Conservation (phyloP, 2,329 filamentous ascomycete genomes). For the Hymenoscyphus fructigenus region DNA sequence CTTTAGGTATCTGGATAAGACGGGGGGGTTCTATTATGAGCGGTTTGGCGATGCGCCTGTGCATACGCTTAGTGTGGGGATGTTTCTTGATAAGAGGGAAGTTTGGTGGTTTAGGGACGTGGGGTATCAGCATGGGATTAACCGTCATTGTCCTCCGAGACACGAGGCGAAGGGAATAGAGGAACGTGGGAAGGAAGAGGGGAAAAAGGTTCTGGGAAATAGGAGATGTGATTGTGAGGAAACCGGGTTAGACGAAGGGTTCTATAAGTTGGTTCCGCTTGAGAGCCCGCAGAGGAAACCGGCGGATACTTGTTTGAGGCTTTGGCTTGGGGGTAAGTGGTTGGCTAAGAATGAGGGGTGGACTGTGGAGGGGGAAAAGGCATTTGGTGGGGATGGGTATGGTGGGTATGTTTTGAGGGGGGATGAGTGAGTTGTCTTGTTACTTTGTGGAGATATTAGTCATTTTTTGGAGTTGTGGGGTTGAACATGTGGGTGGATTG, state of each 20-base stretch:
- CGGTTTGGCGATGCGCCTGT: conserved; percentile 96
- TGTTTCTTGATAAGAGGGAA: conserved; percentile 85
- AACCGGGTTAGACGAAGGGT: conserved; percentile 45
- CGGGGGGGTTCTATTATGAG: conserved; percentile 97
- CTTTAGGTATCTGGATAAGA: conserved; percentile 81
- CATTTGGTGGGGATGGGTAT: conserved; percentile 45
- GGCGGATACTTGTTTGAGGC: conserved; percentile 46
- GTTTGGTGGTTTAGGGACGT: conserved; percentile 99
- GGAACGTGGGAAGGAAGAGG: conserved; percentile 40
- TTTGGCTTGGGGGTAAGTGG: conserved; percentile 45
- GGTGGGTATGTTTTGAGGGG: conserved; percentile 39
- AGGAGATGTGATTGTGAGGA: conserved; percentile 44
- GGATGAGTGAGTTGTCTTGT: not conserved
- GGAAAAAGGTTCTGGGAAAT: conserved; percentile 43
- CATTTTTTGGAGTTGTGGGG: too few relatives aligned
- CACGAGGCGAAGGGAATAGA: conserved; percentile 37
- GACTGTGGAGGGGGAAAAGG: conserved; percentile 41
- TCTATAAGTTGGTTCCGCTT: conserved; percentile 47
- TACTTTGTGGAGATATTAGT: too few relatives aligned
- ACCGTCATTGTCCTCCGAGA: conserved; percentile 40
- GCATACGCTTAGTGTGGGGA: conserved; percentile 84
- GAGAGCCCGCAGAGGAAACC: conserved; percentile 49
- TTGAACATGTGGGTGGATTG: too few relatives aligned
- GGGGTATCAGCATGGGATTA: conserved; percentile 80
- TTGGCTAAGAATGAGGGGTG: conserved; percentile 45